Percentiles rank a stretch among this genome's conserved stretches.
phyloP scores from a whole-genome alignment of 192 early-diverging fungal genomes.

The Coemansia sp. region DNA sequence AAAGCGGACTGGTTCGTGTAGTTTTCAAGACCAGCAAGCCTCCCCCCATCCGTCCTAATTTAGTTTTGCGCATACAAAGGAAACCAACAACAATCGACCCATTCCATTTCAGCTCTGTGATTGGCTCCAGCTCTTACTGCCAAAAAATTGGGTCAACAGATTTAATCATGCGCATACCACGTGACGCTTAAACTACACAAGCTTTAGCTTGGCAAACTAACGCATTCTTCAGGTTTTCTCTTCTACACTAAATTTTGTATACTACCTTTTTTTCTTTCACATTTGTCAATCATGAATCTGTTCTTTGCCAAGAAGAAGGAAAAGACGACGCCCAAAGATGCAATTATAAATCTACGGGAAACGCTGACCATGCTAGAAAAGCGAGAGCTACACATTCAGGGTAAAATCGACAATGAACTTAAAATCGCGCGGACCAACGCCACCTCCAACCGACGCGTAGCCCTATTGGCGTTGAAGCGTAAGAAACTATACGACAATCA shows the following conservation, averaged over 20 bases:
- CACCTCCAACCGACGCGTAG: slow-evolving; percentile 84
- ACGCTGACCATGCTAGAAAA: slow-evolving; percentile 94
- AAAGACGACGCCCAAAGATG: slow-evolving; percentile 81
- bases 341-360: slow-evolving; percentile 90
- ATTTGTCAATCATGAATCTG: slow-evolving; percentile 60
- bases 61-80: background rate
- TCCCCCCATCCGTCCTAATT: background rate
- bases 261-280: background rate
- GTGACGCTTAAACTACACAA: background rate
- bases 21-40: background rate
- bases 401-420: slow-evolving; percentile 83
- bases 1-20: background rate
- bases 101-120: background rate
- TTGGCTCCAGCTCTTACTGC: background rate
- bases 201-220: background rate
- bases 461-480: slow-evolving; percentile 92
- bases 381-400: slow-evolving; percentile 81
- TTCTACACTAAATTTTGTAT: background rate
- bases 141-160: background rate
- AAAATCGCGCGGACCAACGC: slow-evolving; percentile 86
- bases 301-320: slow-evolving; percentile 69
- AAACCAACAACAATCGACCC: background rate
- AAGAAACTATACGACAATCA: slow-evolving; percentile 85
- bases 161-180: background rate
- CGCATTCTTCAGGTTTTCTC: background rate